These are phyloP conservation scores for Phialophora chinensis DNA, from an alignment of 2,329 filamentous ascomycete genomes.

Conservation along the genomic window DNA sequence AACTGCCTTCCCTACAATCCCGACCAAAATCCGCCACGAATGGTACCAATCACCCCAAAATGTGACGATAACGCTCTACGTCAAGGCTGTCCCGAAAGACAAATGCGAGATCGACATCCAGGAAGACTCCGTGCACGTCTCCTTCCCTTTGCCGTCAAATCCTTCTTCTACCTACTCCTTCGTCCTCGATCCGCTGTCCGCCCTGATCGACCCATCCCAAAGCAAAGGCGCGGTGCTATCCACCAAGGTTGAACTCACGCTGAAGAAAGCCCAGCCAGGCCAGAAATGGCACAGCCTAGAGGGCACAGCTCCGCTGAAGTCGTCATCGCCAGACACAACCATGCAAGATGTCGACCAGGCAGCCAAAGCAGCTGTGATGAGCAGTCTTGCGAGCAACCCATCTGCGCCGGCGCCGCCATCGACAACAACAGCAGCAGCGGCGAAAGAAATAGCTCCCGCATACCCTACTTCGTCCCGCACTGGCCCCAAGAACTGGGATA, in stretches of 20 bases:
- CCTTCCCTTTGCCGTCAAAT: constrained; percentile 62
- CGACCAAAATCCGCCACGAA: constrained; percentile 69
- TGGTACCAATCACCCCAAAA: constrained; percentile 70
- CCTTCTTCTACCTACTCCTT: constrained; percentile 62
- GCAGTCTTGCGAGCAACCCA: background rate
- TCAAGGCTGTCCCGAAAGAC: constrained; percentile 60
- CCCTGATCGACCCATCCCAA: constrained; percentile 64
- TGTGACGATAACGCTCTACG: constrained; percentile 69
- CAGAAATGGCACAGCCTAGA: constrained; percentile 72
- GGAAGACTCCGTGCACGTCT: constrained; percentile 57
- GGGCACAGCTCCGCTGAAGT: constrained; percentile 44
- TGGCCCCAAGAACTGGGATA: constrained; percentile 93
- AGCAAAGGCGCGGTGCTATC: constrained; percentile 71
- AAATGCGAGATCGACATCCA: constrained; percentile 36
- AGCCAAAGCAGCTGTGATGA: constrained; percentile 24
- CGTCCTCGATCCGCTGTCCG: constrained; percentile 70
- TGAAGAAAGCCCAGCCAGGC: constrained; percentile 70
- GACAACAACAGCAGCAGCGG: constrained; percentile 29
- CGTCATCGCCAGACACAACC: constrained; percentile 23
- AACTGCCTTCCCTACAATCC: constrained; percentile 47
- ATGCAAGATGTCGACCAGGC: constrained; percentile 37
- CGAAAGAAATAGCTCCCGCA: constrained; percentile 55
- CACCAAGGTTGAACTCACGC: constrained; percentile 78
- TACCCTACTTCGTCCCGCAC: constrained; percentile 87
- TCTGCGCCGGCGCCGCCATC: constrained; percentile 27